Evolutionary conservation across 2,329 filamentous ascomycete species (phyloP).

Genomic region (Nigrospora sphaerica): DNA sequence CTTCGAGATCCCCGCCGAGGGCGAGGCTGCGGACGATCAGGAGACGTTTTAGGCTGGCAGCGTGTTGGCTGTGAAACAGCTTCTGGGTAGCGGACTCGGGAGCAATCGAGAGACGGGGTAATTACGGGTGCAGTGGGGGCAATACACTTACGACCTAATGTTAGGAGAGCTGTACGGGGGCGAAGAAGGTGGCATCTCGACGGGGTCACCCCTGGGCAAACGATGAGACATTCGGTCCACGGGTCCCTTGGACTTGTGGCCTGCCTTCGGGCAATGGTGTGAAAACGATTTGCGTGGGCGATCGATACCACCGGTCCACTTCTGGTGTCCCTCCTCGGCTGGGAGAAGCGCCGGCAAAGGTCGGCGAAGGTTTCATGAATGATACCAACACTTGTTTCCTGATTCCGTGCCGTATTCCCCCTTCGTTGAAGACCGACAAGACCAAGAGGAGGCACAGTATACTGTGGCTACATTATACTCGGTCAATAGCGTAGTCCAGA

Average conservation of each 20-base stretch:
- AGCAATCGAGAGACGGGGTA: background rate
- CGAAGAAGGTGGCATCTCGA: background rate
- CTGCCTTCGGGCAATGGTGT: background rate
- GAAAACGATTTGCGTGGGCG: too few relatives aligned
- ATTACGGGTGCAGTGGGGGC: background rate
- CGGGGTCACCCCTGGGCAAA: background rate
- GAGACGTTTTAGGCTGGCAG: conserved; percentile 63
- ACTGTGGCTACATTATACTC: too few relatives aligned
- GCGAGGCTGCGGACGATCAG: conserved; percentile 65
- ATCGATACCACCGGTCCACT: background rate
- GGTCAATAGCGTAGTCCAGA: too few relatives aligned
- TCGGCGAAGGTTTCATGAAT: conserved; percentile 1
- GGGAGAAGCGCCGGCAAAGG: background rate
- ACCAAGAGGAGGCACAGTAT: background rate
- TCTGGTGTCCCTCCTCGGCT: background rate
- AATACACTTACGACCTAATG: background rate
- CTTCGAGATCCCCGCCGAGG: conserved; percentile 84
- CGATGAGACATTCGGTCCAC: background rate
- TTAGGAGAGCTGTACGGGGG: background rate
- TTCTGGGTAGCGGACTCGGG: background rate
- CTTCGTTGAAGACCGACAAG: background rate
- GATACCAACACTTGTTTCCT: conserved; percentile 4
- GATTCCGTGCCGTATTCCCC: background rate
- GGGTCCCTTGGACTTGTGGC: background rate
- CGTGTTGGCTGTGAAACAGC: background rate